Conservation (phyloP, 345 rosid genomes). For the Angophora floribunda region DNA sequence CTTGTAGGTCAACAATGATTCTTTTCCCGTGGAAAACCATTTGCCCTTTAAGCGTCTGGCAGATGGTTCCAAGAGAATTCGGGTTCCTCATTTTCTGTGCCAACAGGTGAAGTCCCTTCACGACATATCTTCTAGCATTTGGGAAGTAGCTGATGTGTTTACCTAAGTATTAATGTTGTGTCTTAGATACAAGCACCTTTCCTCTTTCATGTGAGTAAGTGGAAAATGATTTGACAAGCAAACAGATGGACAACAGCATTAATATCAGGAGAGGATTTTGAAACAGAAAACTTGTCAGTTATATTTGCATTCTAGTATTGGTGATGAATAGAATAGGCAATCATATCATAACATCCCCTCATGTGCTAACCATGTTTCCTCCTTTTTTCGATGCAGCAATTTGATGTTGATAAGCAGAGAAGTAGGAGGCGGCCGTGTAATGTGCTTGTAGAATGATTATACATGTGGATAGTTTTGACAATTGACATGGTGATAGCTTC, state of each 20-base stretch:
- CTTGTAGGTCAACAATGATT: conserved; percentile 40
- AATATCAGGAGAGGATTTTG: neutral
- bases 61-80: conserved; percentile 86
- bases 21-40: conserved; percentile 33
- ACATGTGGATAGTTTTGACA: neutral
- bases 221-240: neutral
- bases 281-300: neutral
- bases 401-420: conserved; percentile 24
- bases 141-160: neutral
- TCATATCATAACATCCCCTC: neutral
- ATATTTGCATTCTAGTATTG: neutral
- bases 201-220: neutral
- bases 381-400: conserved; percentile 19
- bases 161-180: neutral
- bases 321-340: neutral
- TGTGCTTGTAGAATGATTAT: conserved; percentile 25
- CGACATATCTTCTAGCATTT: neutral
- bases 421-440: conserved; percentile 22
- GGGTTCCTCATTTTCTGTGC: conserved; percentile 39
- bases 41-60: conserved; percentile 64
- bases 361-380: neutral
- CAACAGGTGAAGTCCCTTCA: conserved; percentile 35
- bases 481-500: neutral
- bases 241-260: neutral
- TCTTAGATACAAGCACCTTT: neutral